Evolutionary conservation across 225 moss, liverwort and hornwort genomes (phyloP).

Genomic region (Pseudisothecium myosuroides): DNA sequence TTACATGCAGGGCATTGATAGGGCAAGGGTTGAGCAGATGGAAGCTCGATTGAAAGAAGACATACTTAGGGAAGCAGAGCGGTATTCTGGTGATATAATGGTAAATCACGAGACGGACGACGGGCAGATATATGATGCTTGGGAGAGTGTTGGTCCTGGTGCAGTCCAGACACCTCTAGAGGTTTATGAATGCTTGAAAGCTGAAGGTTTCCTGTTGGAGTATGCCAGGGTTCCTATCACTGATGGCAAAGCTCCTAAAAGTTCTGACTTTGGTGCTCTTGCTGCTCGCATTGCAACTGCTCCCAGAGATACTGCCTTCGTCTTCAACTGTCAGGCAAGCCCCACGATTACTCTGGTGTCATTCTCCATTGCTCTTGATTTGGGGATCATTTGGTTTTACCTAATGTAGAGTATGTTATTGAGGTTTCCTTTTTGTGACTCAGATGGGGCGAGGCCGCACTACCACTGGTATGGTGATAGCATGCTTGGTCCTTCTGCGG

Average conservation of each 20-base stretch:
- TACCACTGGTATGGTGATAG: conserved; percentile 97
- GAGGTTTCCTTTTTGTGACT: background rate
- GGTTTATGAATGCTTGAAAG: conserved; percentile 78
- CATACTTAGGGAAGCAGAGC: conserved; percentile 76
- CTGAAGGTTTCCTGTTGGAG: conserved; percentile 70
- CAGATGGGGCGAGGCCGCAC: conserved; percentile 99
- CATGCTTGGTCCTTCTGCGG: conserved; percentile 84
- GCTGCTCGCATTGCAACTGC: conserved; percentile 80
- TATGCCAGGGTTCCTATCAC: conserved; percentile 99
- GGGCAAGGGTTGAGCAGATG: conserved; percentile 94
- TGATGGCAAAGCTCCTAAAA: conserved; percentile 99
- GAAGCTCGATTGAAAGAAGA: conserved; percentile 97
- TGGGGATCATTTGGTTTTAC: background rate
- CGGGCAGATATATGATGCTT: conserved; percentile 87
- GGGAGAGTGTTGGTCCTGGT: conserved; percentile 71
- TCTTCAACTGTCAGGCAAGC: conserved; percentile 95
- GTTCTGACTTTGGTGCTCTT: conserved; percentile 91
- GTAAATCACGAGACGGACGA: conserved; percentile 98
- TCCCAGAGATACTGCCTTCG: conserved; percentile 69
- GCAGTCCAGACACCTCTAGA: conserved; percentile 92
- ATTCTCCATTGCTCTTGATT: background rate
- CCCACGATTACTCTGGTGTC: background rate
- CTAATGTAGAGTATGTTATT: background rate
- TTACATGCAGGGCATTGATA: conserved; percentile 74
- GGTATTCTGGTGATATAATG: conserved; percentile 88